These are phyloP conservation scores for Pythium sp. DNA, from an alignment of 352 stramenopile genomes.

Conservation along the genomic window DNA sequence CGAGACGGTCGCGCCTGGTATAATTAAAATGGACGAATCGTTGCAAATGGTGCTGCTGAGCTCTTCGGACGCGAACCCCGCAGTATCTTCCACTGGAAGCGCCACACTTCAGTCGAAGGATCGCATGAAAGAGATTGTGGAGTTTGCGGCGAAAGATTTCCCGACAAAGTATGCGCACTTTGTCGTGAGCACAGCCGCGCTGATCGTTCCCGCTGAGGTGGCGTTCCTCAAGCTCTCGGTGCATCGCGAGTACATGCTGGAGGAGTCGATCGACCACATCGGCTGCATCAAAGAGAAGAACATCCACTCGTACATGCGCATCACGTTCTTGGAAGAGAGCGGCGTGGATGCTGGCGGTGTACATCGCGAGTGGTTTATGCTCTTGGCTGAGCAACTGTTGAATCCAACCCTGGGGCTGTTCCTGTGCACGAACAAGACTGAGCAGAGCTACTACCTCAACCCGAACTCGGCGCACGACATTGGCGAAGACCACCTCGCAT, in stretches of 20 bases:
- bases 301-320: constrained; percentile 59
- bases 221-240: constrained; percentile 50
- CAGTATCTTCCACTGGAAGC: not conserved
- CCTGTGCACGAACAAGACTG: constrained; percentile 49
- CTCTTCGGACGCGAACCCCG: too few relatives aligned
- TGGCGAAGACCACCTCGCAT: constrained; percentile 58
- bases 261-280: constrained; percentile 66
- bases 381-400: too few relatives aligned
- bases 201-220: constrained; percentile 38
- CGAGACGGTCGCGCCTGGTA: too few relatives aligned
- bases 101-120: not conserved
- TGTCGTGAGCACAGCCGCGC: too few relatives aligned
- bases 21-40: too few relatives aligned
- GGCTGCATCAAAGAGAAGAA: constrained; percentile 50
- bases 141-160: constrained; percentile 36
- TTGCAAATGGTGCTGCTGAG: too few relatives aligned
- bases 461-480: constrained; percentile 45
- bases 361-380: constrained; percentile 87
- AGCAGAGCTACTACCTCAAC: constrained; percentile 66
- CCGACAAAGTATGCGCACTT: constrained; percentile 53
- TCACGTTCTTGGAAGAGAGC: constrained; percentile 80
- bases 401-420: too few relatives aligned
- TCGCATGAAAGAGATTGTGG: constrained; percentile 19
- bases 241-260: constrained; percentile 49
- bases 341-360: constrained; percentile 84